Conservation (phyloP, 176 grass and related monocot genomes). For the Aegilops sharonensis region DNA sequence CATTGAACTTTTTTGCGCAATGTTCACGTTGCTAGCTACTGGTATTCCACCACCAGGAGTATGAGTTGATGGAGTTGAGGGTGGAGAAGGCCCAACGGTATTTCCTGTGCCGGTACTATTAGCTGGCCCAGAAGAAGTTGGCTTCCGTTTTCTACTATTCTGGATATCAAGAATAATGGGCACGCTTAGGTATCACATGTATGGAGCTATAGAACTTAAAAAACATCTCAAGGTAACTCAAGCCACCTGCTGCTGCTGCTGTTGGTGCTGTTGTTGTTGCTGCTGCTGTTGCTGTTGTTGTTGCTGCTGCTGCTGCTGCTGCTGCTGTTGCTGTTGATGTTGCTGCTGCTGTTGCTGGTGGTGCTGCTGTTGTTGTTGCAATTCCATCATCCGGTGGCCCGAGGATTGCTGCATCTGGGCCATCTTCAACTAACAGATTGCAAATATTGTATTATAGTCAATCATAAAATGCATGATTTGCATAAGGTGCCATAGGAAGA, state of each 20-base stretch:
- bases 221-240: background rate
- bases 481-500: background rate
- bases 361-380: conserved; percentile 58
- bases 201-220: conserved; percentile 16
- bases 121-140: conserved; percentile 86
- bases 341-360: conserved; percentile 43
- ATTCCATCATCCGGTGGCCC: conserved; percentile 65
- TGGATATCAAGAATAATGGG: conserved; percentile 40
- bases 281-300: conserved; percentile 55
- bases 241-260: conserved; percentile 77
- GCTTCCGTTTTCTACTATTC: conserved; percentile 81
- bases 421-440: conserved; percentile 66
- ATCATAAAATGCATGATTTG: background rate
- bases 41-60: conserved; percentile 72
- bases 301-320: conserved; percentile 61
- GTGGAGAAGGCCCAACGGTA: conserved; percentile 74
- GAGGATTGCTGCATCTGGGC: conserved; percentile 80
- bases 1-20: conserved; percentile 67
- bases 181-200: background rate
- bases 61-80: conserved; percentile 93
- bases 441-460: conserved; percentile 30
- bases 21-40: conserved; percentile 57
- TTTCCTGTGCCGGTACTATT: conserved; percentile 94
- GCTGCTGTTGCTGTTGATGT: conserved; percentile 26
- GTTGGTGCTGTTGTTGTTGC: conserved; percentile 32